A percentile compares a stretch with the other conserved stretches of the same genome.
phyloP scores from a whole-genome alignment of 2,329 filamentous ascomycete genomes.

The Knufia petricola region DNA sequence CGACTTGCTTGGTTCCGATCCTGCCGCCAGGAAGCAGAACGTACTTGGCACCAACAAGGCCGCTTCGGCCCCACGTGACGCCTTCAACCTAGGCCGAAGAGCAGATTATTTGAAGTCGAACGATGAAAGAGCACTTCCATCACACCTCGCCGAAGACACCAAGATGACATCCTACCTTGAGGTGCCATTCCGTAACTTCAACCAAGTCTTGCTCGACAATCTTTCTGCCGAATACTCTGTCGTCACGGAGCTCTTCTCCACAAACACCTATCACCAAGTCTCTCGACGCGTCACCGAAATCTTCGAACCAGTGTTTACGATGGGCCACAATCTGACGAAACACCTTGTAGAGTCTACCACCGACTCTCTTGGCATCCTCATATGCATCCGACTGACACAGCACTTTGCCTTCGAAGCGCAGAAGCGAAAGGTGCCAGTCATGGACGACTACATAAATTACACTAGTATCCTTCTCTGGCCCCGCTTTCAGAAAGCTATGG shows the following conservation, averaged over 20 bases:
- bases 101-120: conserved; percentile 69
- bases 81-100: conserved; percentile 79
- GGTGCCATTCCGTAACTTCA: conserved; percentile 86
- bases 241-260: conserved; percentile 78
- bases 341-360: conserved; percentile 65
- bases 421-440: conserved; percentile 75
- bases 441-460: conserved; percentile 86
- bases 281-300: conserved; percentile 78
- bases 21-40: conserved; percentile 51
- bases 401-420: conserved; percentile 91
- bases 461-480: conserved; percentile 97
- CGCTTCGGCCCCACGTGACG: conserved; percentile 53
- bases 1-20: conserved; percentile 73
- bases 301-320: conserved; percentile 79
- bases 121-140: conserved; percentile 68
- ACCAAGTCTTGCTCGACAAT: conserved; percentile 87
- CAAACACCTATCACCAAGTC: conserved; percentile 60
- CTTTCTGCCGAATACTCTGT: conserved; percentile 92
- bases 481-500: conserved; percentile 87
- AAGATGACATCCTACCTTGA: conserved; percentile 78
- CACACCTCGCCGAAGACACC: conserved; percentile 86
- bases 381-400: conserved; percentile 91
- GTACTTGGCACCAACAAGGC: conserved; percentile 32
- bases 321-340: conserved; percentile 69
- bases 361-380: conserved; percentile 74